Evolutionary conservation across 2,329 filamentous ascomycete genomes (phyloP).

Genomic region (Aureobasidium sp.): DNA sequence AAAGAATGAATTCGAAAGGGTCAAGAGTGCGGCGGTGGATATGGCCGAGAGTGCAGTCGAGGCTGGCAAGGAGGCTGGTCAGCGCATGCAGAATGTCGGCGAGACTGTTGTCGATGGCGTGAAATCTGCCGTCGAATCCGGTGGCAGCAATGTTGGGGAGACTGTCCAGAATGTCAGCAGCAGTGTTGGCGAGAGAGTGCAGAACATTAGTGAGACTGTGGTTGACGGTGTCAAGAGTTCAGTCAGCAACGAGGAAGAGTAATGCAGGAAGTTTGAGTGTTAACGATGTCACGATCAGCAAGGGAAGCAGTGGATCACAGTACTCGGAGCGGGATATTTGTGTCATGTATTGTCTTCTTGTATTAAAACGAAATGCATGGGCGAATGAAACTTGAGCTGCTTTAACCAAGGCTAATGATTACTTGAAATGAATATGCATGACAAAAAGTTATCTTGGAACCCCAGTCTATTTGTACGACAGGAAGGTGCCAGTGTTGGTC

Average conservation of each 20-base stretch:
- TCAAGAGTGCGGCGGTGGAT: constrained; percentile 12
- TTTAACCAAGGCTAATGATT: constrained; percentile 2
- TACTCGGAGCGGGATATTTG: neutral
- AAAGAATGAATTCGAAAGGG: constrained; percentile 16
- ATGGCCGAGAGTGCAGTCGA: constrained; percentile 16
- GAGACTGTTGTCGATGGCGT: constrained; percentile 18
- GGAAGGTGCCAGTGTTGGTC: constrained; percentile 7
- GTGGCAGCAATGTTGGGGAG: neutral
- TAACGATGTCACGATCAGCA: neutral
- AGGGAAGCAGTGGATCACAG: neutral
- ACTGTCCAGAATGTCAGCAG: constrained; percentile 2
- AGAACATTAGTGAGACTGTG: neutral
- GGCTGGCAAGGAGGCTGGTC: constrained; percentile 24
- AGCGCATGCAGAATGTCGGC: constrained; percentile 27
- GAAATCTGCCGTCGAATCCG: constrained; percentile 5
- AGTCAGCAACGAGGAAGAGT: neutral
- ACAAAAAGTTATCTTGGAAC: neutral
- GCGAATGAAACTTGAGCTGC: neutral
- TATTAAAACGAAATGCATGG: neutral
- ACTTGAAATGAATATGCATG: neutral
- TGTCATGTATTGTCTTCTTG: neutral
- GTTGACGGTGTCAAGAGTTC: constrained; percentile 25
- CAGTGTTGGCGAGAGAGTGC: constrained; percentile 26
- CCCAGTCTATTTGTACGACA: neutral
- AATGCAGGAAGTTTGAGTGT: neutral